Evolutionary conservation across 169 alveolate genomes (phyloP).

Genomic region (Babesia sp.): DNA sequence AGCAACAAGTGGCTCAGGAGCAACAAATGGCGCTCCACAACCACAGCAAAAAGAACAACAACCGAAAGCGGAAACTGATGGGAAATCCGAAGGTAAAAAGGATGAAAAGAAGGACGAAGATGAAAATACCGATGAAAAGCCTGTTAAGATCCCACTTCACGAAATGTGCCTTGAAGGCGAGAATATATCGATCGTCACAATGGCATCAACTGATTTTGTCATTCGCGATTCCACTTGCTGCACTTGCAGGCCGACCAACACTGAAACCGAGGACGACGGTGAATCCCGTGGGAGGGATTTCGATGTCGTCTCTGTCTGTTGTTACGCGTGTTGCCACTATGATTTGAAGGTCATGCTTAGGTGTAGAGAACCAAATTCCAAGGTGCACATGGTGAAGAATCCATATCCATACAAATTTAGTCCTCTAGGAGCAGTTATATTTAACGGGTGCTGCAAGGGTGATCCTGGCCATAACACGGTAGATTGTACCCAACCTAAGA

Average conservation of each 20-base stretch:
- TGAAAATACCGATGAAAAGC: constrained; percentile 14
- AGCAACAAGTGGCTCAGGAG: neutral
- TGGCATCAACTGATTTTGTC: constrained; percentile 7
- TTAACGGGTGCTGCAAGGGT: neutral
- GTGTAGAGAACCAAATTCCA: constrained; percentile 17
- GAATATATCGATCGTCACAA: constrained; percentile 18
- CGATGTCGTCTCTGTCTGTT: neutral
- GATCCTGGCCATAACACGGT: neutral
- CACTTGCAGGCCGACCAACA: neutral
- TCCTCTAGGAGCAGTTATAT: constrained; percentile 25
- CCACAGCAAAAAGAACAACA: neutral
- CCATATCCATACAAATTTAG: constrained; percentile 47
- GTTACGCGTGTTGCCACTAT: constrained; percentile 58
- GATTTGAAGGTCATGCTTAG: constrained; percentile 35
- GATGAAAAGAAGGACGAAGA: neutral
- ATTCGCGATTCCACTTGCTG: constrained; percentile 20
- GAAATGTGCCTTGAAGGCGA: neutral
- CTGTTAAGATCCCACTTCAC: constrained; percentile 24
- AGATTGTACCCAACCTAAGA: neutral
- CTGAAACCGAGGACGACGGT: neutral
- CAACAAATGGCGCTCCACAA: neutral
- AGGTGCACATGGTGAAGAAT: constrained; percentile 21
- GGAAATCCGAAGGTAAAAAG: constrained; percentile 2
- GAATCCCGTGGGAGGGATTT: constrained; percentile 6
- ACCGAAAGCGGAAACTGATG: neutral